phyloP scores from a whole-genome alignment of 2,329 filamentous ascomycete genomes.

The Domatiomyces globalis region DNA sequence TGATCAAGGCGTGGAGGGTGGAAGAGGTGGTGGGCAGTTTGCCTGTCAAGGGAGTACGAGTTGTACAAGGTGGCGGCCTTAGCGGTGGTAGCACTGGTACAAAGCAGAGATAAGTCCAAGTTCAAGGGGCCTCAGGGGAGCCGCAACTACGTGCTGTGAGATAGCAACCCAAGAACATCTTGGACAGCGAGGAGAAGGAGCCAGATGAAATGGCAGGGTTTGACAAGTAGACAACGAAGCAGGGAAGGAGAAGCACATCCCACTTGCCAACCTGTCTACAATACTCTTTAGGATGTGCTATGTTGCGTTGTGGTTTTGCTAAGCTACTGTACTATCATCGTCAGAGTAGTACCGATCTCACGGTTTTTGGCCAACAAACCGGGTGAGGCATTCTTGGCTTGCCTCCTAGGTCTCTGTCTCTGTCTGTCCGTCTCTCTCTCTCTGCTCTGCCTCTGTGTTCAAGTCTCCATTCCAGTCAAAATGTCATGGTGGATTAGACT shows the following conservation, averaged over 20 bases:
- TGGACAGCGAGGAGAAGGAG: too few species aligned
- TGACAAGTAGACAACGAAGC: too few species aligned
- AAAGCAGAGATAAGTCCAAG: conserved; percentile 19
- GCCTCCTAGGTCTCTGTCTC: background rate
- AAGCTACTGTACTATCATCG: too few species aligned
- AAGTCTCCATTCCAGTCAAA: too few species aligned
- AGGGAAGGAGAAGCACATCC: too few species aligned
- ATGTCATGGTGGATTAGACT: background rate
- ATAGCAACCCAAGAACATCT: too few species aligned
- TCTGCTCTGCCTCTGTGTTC: background rate
- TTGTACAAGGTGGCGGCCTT: conserved; percentile 55
- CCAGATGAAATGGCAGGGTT: too few species aligned
- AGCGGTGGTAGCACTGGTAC: conserved; percentile 29
- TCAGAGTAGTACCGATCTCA: background rate
- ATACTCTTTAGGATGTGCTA: too few species aligned
- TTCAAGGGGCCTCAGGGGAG: background rate
- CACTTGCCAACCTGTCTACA: too few species aligned
- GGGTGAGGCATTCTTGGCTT: background rate
- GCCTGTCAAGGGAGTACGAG: conserved; percentile 63
- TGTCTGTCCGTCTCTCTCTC: background rate
- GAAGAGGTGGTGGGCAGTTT: conserved; percentile 69
- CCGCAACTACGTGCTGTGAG: background rate
- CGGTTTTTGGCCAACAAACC: background rate
- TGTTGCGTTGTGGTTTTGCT: too few species aligned
- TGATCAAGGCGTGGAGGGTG: conserved; percentile 66